These are phyloP conservation scores for Chalciporus pseudorubinellus DNA, from an alignment of 768 basidiomycete species.

Conservation along the genomic window DNA sequence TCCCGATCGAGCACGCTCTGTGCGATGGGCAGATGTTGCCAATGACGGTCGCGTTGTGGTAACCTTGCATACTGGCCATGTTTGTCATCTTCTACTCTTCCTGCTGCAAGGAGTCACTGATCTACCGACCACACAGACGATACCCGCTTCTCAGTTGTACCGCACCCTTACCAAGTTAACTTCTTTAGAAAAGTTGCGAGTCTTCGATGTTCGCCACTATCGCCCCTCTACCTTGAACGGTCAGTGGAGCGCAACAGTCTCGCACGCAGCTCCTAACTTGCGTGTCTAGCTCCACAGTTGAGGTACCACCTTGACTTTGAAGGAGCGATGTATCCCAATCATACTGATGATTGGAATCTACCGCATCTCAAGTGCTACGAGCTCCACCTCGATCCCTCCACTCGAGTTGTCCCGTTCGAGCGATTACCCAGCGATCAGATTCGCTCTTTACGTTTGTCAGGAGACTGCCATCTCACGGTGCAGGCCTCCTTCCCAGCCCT, in stretches of 20 bases:
- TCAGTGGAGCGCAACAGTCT: background rate
- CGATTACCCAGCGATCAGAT: slow-evolving; percentile 24
- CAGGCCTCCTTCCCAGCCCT: slow-evolving; percentile 15
- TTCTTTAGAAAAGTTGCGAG: slow-evolving; percentile 30
- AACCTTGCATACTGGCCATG: slow-evolving; percentile 12
- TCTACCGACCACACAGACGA: slow-evolving; percentile 1
- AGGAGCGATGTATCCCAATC: slow-evolving; percentile 36
- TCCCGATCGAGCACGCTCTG: slow-evolving; percentile 18
- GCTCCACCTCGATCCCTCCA: slow-evolving; percentile 32
- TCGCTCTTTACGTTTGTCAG: slow-evolving; percentile 36
- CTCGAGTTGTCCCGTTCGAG: slow-evolving; percentile 30
- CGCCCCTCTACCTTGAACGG: slow-evolving; percentile 19
- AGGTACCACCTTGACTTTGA: slow-evolving; percentile 33
- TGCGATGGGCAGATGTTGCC: slow-evolving; percentile 38
- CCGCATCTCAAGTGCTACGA: slow-evolving; percentile 31
- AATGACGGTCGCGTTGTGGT: slow-evolving; percentile 38
- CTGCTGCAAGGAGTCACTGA: slow-evolving; percentile 2
- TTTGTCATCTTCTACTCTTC: slow-evolving; percentile 15
- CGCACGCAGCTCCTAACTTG: slow-evolving; percentile 3
- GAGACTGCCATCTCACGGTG: slow-evolving; percentile 26
- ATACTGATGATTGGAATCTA: background rate
- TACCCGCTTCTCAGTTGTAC: slow-evolving; percentile 33
- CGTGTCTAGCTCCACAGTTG: slow-evolving; percentile 15
- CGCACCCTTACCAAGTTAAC: slow-evolving; percentile 29
- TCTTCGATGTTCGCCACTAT: slow-evolving; percentile 31